phyloP scores from a whole-genome alignment of 805 yeast species.

The Saccharomyces paradoxus region DNA sequence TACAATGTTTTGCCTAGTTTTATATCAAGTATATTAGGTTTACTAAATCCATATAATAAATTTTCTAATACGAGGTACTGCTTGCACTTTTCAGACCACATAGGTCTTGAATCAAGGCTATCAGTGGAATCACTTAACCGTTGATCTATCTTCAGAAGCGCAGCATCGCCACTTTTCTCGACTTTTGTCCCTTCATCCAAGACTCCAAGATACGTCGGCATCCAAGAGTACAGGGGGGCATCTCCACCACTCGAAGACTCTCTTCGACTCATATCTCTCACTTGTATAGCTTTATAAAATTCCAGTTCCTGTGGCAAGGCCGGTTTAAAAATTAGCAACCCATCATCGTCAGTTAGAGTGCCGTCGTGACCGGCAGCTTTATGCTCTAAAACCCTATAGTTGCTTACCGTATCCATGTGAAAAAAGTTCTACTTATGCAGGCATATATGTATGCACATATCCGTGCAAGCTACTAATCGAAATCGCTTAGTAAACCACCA shows the following conservation, averaged over 20 bases:
- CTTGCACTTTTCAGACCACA: slow-evolving; percentile 8
- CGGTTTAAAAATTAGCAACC: slow-evolving; percentile 66
- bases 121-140: background rate
- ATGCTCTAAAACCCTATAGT: slow-evolving; percentile 31
- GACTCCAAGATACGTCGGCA: slow-evolving; percentile 26
- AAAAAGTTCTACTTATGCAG: background rate
- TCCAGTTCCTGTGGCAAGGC: slow-evolving; percentile 56
- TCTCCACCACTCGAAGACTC: slow-evolving; percentile 13
- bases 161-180: background rate
- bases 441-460: background rate
- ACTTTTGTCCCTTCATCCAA: slow-evolving; percentile 18
- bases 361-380: slow-evolving; percentile 95
- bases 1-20: slow-evolving; percentile 68
- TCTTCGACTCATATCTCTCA: slow-evolving; percentile 2
- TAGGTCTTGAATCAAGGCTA: background rate
- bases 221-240: slow-evolving; percentile 22
- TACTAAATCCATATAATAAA: slow-evolving; percentile 46
- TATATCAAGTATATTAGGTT: slow-evolving; percentile 74
- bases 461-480: background rate
- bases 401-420: background rate
- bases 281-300: slow-evolving; percentile 46
- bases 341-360: slow-evolving; percentile 52
- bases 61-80: slow-evolving; percentile 64
- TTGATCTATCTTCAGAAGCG: background rate
- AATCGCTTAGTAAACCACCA: too few species aligned